Percentiles rank a stretch among this genome's conserved stretches.
Conservation (phyloP, 495 filamentous ascomycete species). For the Aspergillus cavernicola region DNA sequence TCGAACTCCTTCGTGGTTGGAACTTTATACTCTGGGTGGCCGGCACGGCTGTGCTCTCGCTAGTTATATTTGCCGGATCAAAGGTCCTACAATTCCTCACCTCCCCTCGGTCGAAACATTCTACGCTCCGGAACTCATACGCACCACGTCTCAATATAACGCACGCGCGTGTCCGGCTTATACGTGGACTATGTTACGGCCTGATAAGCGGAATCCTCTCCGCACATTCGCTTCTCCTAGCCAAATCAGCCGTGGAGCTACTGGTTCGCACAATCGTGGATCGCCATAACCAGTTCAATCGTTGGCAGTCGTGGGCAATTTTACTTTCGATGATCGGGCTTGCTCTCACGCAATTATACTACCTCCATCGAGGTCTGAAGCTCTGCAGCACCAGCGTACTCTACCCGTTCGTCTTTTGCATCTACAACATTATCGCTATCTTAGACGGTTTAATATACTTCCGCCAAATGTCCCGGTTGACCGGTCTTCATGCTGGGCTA, state of each 20-base stretch:
- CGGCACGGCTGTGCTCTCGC: slow-evolving; percentile 66
- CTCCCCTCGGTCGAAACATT: slow-evolving; percentile 30
- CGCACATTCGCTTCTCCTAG: slow-evolving; percentile 86
- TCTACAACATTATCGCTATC: slow-evolving; percentile 99
- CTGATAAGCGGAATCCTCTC: slow-evolving; percentile 89
- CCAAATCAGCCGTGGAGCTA: slow-evolving; percentile 94
- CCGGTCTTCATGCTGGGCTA: slow-evolving; percentile 69
- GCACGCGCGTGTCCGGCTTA: slow-evolving; percentile 62
- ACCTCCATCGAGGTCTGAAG: slow-evolving; percentile 88
- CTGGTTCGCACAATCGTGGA: slow-evolving; percentile 91
- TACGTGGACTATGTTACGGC: slow-evolving; percentile 83
- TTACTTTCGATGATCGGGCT: slow-evolving; percentile 76
- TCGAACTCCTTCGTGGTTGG: slow-evolving; percentile 66
- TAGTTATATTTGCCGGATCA: slow-evolving; percentile 60
- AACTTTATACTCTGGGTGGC: slow-evolving; percentile 93
- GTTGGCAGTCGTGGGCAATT: slow-evolving; percentile 96
- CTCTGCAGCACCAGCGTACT: slow-evolving; percentile 93
- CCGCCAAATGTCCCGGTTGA: slow-evolving; percentile 75
- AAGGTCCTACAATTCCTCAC: slow-evolving; percentile 53
- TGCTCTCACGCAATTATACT: slow-evolving; percentile 90
- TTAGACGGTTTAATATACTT: slow-evolving; percentile 98
- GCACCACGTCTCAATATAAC: slow-evolving; percentile 32
- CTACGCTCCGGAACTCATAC: slow-evolving; percentile 36
- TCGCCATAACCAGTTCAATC: slow-evolving; percentile 87
- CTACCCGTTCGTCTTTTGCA: slow-evolving; percentile 97